Conservation (phyloP, 495 filamentous ascomycete species). For the Echria macrotheca region DNA sequence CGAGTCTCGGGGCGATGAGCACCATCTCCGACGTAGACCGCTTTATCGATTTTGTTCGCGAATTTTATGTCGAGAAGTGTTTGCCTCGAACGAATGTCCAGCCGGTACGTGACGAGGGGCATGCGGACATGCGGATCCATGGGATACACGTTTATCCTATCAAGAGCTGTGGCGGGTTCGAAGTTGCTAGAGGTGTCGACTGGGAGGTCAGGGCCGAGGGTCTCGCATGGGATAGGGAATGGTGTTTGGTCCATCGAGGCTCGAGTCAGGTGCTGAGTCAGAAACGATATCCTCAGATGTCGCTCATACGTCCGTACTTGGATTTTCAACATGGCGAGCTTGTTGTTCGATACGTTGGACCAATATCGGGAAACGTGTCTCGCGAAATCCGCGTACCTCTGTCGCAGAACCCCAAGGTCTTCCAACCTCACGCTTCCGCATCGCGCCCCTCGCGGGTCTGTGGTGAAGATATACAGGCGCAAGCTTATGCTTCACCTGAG, state of each 20-base stretch:
- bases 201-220: constrained; percentile 79
- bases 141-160: constrained; percentile 73
- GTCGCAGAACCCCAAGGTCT: constrained; percentile 52
- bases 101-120: neutral
- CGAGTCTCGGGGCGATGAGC: constrained; percentile 85
- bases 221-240: constrained; percentile 87
- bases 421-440: constrained; percentile 30
- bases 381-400: constrained; percentile 58
- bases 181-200: constrained; percentile 53
- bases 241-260: constrained; percentile 83
- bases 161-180: constrained; percentile 78
- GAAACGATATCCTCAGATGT: constrained; percentile 79
- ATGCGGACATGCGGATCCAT: constrained; percentile 42
- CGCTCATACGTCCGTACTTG: constrained; percentile 64
- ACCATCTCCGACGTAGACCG: constrained; percentile 66
- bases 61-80: constrained; percentile 70
- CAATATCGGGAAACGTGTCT: constrained; percentile 21
- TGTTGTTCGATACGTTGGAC: constrained; percentile 49
- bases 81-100: no score
- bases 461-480: constrained; percentile 64
- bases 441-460: constrained; percentile 61
- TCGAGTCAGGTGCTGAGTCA: constrained; percentile 73
- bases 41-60: constrained; percentile 65
- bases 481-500: constrained; percentile 57
- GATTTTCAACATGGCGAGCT: constrained; percentile 51